phyloP scores from a whole-genome alignment of 192 early-diverging fungal species.

The Phlyctochytrium arcticum region DNA sequence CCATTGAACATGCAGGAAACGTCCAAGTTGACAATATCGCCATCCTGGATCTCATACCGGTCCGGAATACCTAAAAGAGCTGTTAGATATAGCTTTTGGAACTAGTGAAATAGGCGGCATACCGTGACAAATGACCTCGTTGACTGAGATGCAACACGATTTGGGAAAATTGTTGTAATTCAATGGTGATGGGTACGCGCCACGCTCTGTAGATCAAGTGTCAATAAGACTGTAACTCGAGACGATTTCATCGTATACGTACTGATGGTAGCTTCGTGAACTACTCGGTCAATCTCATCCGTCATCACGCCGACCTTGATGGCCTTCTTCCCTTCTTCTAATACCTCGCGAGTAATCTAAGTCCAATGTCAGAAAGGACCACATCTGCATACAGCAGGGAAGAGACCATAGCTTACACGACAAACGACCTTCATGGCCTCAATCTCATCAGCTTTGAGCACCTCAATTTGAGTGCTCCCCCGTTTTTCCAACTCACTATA shows the following conservation, averaged over 20 bases:
- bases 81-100: no score
- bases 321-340: conserved; percentile 80
- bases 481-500: conserved; percentile 68
- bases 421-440: conserved; percentile 77
- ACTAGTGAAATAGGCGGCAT: no score
- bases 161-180: conserved; percentile 97
- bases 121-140: conserved; percentile 96
- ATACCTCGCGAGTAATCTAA: conserved; percentile 82
- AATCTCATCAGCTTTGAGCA: conserved; percentile 67
- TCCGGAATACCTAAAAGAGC: conserved; percentile 77
- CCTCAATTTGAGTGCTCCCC: conserved; percentile 65
- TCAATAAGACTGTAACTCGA: not conserved
- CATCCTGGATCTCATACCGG: conserved; percentile 84
- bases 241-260: not conserved
- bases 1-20: conserved; percentile 85
- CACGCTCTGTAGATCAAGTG: conserved; percentile 52
- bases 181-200: conserved; percentile 91
- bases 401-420: conserved; percentile 44
- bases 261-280: conserved; percentile 89
- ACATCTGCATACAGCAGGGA: no score
- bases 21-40: conserved; percentile 96
- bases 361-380: not conserved
- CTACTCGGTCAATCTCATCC: conserved; percentile 91
- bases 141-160: conserved; percentile 87
- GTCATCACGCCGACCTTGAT: conserved; percentile 83